Conservation (phyloP, 257 asterid species). For the Ehretia macrophylla region DNA sequence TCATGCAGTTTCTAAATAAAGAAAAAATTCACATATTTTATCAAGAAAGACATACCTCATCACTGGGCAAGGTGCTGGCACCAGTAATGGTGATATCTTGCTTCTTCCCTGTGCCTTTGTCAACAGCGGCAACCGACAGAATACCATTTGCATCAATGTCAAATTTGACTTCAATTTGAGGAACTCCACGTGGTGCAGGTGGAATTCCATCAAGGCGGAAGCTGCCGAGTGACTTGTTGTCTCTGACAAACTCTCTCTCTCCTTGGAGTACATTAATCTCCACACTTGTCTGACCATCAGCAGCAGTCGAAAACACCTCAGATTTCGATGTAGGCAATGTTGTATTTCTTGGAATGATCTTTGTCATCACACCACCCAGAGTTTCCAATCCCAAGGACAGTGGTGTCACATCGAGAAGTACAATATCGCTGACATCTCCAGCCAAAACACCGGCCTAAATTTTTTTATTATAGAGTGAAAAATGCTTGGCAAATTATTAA, state of each 20-base stretch:
- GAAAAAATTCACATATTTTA: background rate
- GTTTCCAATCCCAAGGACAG: constrained; percentile 96
- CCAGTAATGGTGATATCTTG: constrained; percentile 97
- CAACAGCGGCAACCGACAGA: constrained; percentile 88
- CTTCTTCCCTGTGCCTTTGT: constrained; percentile 96
- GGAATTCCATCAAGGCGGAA: constrained; percentile 98
- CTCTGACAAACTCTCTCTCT: constrained; percentile 95
- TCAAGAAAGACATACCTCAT: constrained; percentile 48
- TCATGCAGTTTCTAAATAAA: background rate
- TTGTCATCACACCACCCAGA: constrained; percentile 99
- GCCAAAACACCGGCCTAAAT: constrained; percentile 93
- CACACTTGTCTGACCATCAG: constrained; percentile 98
- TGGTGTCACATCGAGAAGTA: constrained; percentile 91
- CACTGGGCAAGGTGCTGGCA: constrained; percentile 93
- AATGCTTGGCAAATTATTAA: background rate
- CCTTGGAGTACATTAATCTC: constrained; percentile 98
- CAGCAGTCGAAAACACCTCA: constrained; percentile 98
- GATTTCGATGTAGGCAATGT: constrained; percentile 95
- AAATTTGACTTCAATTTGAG: constrained; percentile 93
- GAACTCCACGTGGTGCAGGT: constrained; percentile 99
- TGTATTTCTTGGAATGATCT: constrained; percentile 89
- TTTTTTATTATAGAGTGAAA: background rate
- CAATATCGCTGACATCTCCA: constrained; percentile 96
- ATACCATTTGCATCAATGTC: constrained; percentile 97
- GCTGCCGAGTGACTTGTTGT: constrained; percentile 95